phyloP scores from a whole-genome alignment of 805 yeast species.

The Metschnikowia proteae region DNA sequence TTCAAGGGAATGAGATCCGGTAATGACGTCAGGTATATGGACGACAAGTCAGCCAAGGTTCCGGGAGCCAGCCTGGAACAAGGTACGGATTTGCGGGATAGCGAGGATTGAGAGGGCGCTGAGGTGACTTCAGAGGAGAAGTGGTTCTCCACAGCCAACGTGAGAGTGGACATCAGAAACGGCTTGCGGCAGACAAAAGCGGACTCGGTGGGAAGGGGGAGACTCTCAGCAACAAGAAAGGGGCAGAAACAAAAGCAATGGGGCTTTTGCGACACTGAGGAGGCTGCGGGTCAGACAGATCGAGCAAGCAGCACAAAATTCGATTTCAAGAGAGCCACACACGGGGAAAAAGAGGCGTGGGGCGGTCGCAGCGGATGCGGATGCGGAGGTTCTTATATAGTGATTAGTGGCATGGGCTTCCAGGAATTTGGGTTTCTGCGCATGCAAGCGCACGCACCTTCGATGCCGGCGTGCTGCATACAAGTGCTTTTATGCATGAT shows the following conservation, averaged over 20 bases:
- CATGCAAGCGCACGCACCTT: neutral
- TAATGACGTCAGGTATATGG: slow-evolving; percentile 3
- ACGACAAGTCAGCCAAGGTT: neutral
- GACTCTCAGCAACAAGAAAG: too few species aligned
- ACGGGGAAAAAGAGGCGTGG: neutral
- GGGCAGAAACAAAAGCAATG: neutral
- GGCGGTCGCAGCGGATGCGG: neutral
- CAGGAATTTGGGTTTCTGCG: slow-evolving; percentile 2
- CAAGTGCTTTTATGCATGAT: neutral
- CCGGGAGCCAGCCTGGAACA: slow-evolving; percentile 5
- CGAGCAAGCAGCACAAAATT: neutral
- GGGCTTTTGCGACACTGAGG: slow-evolving; percentile 1
- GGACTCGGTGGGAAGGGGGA: neutral
- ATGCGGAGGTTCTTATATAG: neutral
- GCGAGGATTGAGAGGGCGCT: neutral
- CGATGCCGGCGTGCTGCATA: neutral
- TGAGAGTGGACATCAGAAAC: slow-evolving; percentile 15
- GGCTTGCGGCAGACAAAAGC: neutral
- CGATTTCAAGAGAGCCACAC: neutral
- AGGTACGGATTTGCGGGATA: neutral
- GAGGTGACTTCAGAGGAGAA: slow-evolving; percentile 11
- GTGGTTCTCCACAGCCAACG: slow-evolving; percentile 16
- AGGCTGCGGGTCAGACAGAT: neutral
- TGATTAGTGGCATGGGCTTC: slow-evolving; percentile 1
- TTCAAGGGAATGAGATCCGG: slow-evolving; percentile 1